Base-by-base conservation (phyloP, 306 rosid genomes). In the Prunus mira region DNA sequence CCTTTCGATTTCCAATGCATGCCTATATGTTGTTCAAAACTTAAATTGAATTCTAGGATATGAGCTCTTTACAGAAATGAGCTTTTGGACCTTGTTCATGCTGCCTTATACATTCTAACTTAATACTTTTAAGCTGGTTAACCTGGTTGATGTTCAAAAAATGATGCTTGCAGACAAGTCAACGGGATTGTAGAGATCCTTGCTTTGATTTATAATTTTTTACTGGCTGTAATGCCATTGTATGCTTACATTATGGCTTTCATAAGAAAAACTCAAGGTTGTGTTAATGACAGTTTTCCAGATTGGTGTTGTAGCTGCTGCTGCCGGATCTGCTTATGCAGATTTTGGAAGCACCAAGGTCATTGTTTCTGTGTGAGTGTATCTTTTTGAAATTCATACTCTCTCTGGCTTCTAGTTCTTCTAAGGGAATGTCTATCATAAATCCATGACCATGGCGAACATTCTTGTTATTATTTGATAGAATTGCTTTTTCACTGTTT, bases 321-420 rank as follows among this genome's bases (percentile, higher is more conserved):
- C 99, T 50, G 83, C 97, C 2, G 97, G 97, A 83, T 95, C 99
- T 69, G 99, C 99, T 14, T 95, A 95, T 79, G 97, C 97, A 6
- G 97, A 95, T 84, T 84, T 95, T 71, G 99, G 97, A 71, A 89
- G 89, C 72, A 95, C 97, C 76, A 95, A 92, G 84, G 97, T 92
- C 91, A 88, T 95, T 72, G 97, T 92, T 32, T 95, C 99, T 64
- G 97, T 95, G 99, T 95, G 88, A 92, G 97, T 91, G 72, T 63
- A 47, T 67, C 19, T 67, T 38, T 38, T 66, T 76, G 18, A 12
- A 27, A 22, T 55, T 27, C 20, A 19, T 52, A 17, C 12, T 56
- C 8, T 45, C 22, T 4, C 49, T 68, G 32, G 4, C 12, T 9
- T 38, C 3, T 27, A 6, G n/a, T 64, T 72, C 43, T 68, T 58